A percentile compares a stretch with the other conserved stretches of the same genome.
phyloP scores from a whole-genome alignment of 371 early-diverging fungal species.

The Apophysomyces trapeziformis region DNA sequence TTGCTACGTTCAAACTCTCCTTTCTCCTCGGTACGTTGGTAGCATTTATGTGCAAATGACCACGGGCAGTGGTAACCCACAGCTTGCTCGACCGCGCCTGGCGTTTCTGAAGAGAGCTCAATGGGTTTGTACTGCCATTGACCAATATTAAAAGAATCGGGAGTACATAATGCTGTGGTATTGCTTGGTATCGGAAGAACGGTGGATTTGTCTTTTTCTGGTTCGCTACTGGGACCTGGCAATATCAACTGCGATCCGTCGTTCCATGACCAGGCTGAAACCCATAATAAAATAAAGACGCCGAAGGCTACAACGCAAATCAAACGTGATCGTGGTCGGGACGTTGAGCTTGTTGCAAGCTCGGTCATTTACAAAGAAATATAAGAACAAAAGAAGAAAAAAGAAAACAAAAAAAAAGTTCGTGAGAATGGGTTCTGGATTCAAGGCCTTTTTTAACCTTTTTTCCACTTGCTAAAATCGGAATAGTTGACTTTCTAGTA shows the following conservation, averaged over 20 bases:
- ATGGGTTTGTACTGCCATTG: conserved; percentile 33
- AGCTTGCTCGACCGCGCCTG: conserved; percentile 28
- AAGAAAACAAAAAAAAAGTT: background rate
- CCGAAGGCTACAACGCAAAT: conserved; percentile 12
- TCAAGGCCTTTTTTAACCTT: background rate
- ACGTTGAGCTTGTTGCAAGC: background rate
- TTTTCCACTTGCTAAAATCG: background rate
- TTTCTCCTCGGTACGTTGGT: conserved; percentile 23
- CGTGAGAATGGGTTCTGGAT: background rate
- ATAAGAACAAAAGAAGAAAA: background rate
- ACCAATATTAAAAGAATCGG: conserved; percentile 33
- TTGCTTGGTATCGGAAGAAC: conserved; percentile 14
- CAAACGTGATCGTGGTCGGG: background rate
- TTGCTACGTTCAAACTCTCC: conserved; percentile 37
- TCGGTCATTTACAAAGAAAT: background rate
- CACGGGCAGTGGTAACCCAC: conserved; percentile 38
- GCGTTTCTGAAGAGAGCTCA: conserved; percentile 17
- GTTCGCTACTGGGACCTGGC: background rate
- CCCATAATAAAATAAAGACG: conserved; percentile 18
- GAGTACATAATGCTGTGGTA: conserved; percentile 22
- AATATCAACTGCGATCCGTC: conserved; percentile 10
- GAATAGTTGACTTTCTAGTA: background rate
- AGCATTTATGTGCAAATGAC: conserved; percentile 42
- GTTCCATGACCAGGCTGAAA: conserved; percentile 20
- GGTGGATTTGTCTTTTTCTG: background rate